Evolutionary conservation across 129 eudicot species (phyloP), one percentile per base, ranked within the genome.

Genomic region (Chrysanthemum seticuspe): DNA sequence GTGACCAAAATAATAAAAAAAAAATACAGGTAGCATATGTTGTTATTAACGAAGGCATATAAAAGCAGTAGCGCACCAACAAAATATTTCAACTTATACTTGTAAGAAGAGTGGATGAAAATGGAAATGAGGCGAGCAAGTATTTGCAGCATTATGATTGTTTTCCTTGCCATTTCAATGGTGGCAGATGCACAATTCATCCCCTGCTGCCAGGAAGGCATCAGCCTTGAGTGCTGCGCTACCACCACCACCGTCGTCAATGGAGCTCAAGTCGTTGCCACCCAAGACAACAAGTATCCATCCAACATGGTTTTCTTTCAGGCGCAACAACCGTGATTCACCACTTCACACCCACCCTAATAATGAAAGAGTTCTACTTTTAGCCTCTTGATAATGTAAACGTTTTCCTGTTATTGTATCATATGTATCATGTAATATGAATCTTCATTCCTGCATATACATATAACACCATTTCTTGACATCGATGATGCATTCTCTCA

Each of bases 301-400:
- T 36, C 74, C 16, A 70, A 70, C 74, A 36, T 27, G 31, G 74
- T 70, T 10, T 70, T 70, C 64, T 54, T 70, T 51, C 74, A 31
- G 55, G 74, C 53, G 48, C 23, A 59, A 12, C 64, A 70, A 31
- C 65, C 65, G 12, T 70, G 74, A 70, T 14, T 58, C 74, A 70
- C 62, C 64, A 31, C 53, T 31, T 34, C 27, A n/a, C 50, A 29
- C 49, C 67, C 10, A 12, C 21, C 67, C 10, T 40, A 62, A 31
- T 70, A 61, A 29, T 44, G 23, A 25, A 23, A 10, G 23, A 25
- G 29, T 54, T 70, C 10, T 29, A 70, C 29, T 25, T 60, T 21
- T 10, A 18, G 5, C 14, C 36, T 21, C 23, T 54, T 56, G 6
- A 18, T 21, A 58, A 18, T 29, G 23, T 21, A 12, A 59, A 21